Percentiles rank a stretch among this genome's conserved stretches.
Conservation (phyloP, 1,139 yeast genomes). For the Pichia sp. region DNA sequence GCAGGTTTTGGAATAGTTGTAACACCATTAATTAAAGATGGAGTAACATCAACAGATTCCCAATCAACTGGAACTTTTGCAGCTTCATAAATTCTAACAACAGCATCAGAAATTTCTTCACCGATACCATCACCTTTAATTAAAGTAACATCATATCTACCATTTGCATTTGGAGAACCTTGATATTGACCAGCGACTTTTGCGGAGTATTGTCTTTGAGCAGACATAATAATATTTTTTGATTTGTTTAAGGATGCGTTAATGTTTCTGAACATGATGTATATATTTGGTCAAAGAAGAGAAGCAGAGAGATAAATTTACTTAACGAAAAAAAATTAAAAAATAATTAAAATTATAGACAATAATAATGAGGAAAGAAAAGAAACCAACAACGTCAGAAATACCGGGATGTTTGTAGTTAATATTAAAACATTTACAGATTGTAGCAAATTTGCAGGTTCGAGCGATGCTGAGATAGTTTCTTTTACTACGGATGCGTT, state of each 20-base stretch:
- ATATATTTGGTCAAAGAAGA: neutral
- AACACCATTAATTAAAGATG: constrained; percentile 84
- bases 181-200: constrained; percentile 52
- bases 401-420: too few relatives aligned
- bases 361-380: too few relatives aligned
- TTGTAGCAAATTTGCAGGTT: too few relatives aligned
- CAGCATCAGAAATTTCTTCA: constrained; percentile 88
- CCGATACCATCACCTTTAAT: constrained; percentile 99
- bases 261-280: constrained; percentile 21
- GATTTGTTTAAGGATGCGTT: constrained; percentile 12
- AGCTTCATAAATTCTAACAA: constrained; percentile 83
- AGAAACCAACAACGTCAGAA: too few relatives aligned
- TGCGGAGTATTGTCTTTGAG: constrained; percentile 30
- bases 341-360: too few relatives aligned
- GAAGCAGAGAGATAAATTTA: neutral
- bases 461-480: too few relatives aligned
- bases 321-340: too few relatives aligned
- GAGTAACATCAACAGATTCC: constrained; percentile 97
- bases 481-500: too few relatives aligned
- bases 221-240: constrained; percentile 14
- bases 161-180: constrained; percentile 54
- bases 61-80: constrained; percentile 94
- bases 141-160: constrained; percentile 86
- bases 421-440: too few relatives aligned
- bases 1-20: constrained; percentile 93